These are phyloP conservation scores for Aristolochia contorta DNA, from an alignment of 164 flowering plant genomes.

Conservation along the genomic window DNA sequence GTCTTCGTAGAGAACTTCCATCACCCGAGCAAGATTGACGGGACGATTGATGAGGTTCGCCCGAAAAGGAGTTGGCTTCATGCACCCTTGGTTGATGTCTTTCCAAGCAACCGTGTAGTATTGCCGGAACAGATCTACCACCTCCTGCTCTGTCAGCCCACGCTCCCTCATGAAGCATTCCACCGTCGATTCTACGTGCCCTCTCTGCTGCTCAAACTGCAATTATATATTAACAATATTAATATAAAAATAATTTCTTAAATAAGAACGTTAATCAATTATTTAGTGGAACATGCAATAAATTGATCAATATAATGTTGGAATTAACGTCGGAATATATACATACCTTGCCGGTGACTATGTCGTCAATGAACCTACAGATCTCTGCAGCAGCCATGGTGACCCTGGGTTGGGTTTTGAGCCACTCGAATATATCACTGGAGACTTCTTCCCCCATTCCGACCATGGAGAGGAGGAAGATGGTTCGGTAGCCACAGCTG, in stretches of 20 bases:
- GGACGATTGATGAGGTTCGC: conserved; percentile 13
- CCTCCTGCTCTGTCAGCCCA: conserved; percentile 16
- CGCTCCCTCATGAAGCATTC: conserved; percentile 29
- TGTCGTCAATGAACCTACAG: background rate
- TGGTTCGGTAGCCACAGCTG: background rate
- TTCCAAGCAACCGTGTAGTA: conserved; percentile 32
- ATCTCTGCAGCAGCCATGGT: background rate
- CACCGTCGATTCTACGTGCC: conserved; percentile 19
- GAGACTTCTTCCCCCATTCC: conserved; percentile 4
- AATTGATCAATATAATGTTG: background rate
- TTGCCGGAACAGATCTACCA: conserved; percentile 1
- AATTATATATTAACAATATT: too few relatives aligned
- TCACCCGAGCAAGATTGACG: conserved; percentile 25
- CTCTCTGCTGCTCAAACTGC: conserved; percentile 21
- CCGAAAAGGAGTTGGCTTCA: conserved; percentile 11
- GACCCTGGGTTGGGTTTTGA: background rate
- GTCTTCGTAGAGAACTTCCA: conserved; percentile 24
- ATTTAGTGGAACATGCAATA: background rate
- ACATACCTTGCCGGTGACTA: background rate
- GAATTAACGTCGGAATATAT: too few relatives aligned
- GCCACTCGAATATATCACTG: conserved; percentile 1
- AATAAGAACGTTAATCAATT: background rate
- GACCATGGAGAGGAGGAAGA: background rate
- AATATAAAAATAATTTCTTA: too few relatives aligned
- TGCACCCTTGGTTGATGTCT: conserved; percentile 29